Evolutionary conservation across 23 red algal genomes (phyloP), one percentile per base, ranked within the genome.

Genomic region (Porphyridium purpureum): DNA sequence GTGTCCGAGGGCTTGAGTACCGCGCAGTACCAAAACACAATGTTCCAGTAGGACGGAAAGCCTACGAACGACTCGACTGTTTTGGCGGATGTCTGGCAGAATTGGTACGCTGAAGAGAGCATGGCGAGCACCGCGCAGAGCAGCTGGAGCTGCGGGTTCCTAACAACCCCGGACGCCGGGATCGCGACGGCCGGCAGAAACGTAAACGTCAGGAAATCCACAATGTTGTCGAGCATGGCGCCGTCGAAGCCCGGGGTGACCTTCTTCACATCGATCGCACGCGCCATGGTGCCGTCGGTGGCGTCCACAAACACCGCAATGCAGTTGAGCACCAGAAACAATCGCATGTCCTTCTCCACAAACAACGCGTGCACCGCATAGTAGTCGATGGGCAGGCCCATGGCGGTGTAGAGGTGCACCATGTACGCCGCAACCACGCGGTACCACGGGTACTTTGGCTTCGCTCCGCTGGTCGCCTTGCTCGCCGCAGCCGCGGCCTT

Each of bases 1-100:
- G 26, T 21, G 11, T 51, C 49, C 14, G 48, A 26, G 22, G 47
- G 38, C 7, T 59, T 5, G 27, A 80, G 33, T 7, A 67, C 59
- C 21, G 59, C 67, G 2, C 52, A 21, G 33, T 80, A 80, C 50
- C 57, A 67, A 25, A 64, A 54, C 20, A 80, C 52, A 40, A 80
- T 66, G 41, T 80, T 80, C 74, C 74, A 80, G 41, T 67, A 80
- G 31, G 60, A 67, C 1, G 74, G 74, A 33, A 80, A 80, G 44
- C 74, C 74, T 5, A 80, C 60, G 53, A 80, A 80, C 7, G 74
- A 60, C 41, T 80, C 74, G 29, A 47, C 14, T 33, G 74, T 80
- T 20, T 80, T 80, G 20, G 74, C 74, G 1, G 50, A 20, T 5
- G 74, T 80, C 47, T 80, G 74, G 26, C 74, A 80, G 52, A 80